These are phyloP conservation scores for Paecilomyces dactylethromorphus DNA, from an alignment of 2,329 filamentous ascomycete species.

Conservation along the genomic window DNA sequence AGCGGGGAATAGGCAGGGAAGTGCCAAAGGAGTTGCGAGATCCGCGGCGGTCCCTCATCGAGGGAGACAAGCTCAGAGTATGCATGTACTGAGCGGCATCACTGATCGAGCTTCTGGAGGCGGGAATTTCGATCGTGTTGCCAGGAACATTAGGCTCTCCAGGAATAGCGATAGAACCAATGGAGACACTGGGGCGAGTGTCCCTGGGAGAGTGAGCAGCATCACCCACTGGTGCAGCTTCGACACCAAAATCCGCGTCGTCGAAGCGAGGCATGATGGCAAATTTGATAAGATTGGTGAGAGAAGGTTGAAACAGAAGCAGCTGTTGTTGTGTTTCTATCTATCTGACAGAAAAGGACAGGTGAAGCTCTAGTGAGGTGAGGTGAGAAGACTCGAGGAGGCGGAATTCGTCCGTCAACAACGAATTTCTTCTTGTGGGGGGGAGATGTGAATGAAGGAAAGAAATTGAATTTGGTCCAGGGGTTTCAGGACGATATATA, in stretches of 20 bases:
- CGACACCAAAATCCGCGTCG: constrained; percentile 48
- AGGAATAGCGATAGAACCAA: constrained; percentile 33
- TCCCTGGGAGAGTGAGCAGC: constrained; percentile 20
- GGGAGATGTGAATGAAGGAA: neutral
- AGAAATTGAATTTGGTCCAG: neutral
- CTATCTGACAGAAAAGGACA: neutral
- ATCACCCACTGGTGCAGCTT: constrained; percentile 18
- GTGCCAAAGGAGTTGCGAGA: constrained; percentile 73
- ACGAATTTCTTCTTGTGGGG: no score
- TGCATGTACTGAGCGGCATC: constrained; percentile 67
- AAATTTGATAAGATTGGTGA: neutral
- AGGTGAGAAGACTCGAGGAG: constrained; percentile 1
- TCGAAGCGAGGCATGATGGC: constrained; percentile 55
- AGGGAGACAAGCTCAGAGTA: constrained; percentile 61
- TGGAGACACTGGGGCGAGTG: constrained; percentile 14
- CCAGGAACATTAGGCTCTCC: constrained; percentile 34
- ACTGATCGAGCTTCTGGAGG: constrained; percentile 60
- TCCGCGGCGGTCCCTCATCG: constrained; percentile 59
- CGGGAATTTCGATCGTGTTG: constrained; percentile 62
- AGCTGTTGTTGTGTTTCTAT: no score
- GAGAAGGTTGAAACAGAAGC: neutral
- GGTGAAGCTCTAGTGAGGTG: constrained; percentile 4
- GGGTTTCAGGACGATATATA: neutral
- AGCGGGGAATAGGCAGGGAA: constrained; percentile 64
- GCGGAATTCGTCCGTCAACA: no score